Base-by-base conservation (phyloP, 163 green algal species). In the Scenedesmus sp. region DNA sequence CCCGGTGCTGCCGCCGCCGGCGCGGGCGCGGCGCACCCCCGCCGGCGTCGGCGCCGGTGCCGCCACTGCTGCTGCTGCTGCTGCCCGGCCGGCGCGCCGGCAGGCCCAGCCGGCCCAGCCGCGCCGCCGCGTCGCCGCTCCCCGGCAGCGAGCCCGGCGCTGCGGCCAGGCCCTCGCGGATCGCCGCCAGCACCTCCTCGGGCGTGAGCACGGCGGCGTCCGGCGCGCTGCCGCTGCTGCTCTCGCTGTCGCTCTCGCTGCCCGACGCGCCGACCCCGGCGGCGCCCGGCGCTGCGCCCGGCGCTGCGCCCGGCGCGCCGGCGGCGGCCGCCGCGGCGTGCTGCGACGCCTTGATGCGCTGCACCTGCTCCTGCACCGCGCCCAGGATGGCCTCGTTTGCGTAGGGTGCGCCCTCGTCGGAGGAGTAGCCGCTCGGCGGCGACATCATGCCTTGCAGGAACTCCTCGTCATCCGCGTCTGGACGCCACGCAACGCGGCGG, bases 341-440 rank as follows among this genome's bases (percentile, higher is more conserved):
- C 31, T 50, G 18, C 33, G 14, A 22, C 3, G 28, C 60, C 56
- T 84, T 79, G 7, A 86, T 45, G 26, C 73, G 72, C n/a, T 65
- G 24, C 31, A 85, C 78, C 29, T 87, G 75, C 63, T 80, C 64
- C 56, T 72, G 75, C 36, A 89, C 82, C 13, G 75, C 66, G 45
- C 71, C 51, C 60, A 88, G 50, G 24, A 82, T 82, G 28, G 79
- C 75, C 24, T 54, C 63, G 9, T 66, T 84, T 10, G 71, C 78
- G 45, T 82, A 87, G 9, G 83, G 77, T 20, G 54, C 28, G 3
- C 51, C 60, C 2, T 85, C 75, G 15, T 91, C 86, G 17, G 89
- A 93, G 0, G 88, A 93, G 77, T 93, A 96, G 26, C 89, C 89
- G 62, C 57, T 88, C 7, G 85, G 74, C 4, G 91, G 87, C 1